Conservation (phyloP, 2,329 filamentous ascomycete genomes). For the Pyrenochaeta sp. region DNA sequence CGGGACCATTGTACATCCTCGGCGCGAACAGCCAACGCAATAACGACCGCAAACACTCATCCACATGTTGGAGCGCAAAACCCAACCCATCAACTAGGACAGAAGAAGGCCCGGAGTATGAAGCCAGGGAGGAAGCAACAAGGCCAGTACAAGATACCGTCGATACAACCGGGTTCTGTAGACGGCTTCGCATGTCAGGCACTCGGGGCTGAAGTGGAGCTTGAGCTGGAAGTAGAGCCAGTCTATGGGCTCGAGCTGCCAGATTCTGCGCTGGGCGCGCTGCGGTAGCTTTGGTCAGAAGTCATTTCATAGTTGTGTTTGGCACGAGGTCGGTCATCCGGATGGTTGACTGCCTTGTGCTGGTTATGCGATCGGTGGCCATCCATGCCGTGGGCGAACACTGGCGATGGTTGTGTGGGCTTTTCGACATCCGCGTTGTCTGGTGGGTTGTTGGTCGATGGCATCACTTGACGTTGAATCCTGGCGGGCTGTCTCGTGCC, state of each 20-base stretch:
- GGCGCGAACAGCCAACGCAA: neutral
- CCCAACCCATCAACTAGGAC: constrained; percentile 30
- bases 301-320: constrained; percentile 30
- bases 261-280: constrained; percentile 38
- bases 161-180: constrained; percentile 31
- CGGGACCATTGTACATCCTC: neutral
- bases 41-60: neutral
- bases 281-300: constrained; percentile 35
- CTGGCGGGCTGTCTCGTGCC: constrained; percentile 7
- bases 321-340: constrained; percentile 32
- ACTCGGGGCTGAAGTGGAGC: constrained; percentile 18
- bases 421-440: constrained; percentile 11
- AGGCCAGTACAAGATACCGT: constrained; percentile 40
- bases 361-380: constrained; percentile 33
- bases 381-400: constrained; percentile 34
- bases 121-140: constrained; percentile 47
- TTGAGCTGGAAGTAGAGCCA: constrained; percentile 32
- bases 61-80: neutral
- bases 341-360: constrained; percentile 24
- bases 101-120: constrained; percentile 45
- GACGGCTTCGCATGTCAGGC: constrained; percentile 39
- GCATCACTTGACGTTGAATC: constrained; percentile 8
- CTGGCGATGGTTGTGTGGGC: constrained; percentile 24
- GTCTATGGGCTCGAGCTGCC: constrained; percentile 36
- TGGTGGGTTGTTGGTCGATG: constrained; percentile 5